Evolutionary conservation across 2,329 filamentous ascomycete species (phyloP).

Genomic region (Elsinoe ampelina): DNA sequence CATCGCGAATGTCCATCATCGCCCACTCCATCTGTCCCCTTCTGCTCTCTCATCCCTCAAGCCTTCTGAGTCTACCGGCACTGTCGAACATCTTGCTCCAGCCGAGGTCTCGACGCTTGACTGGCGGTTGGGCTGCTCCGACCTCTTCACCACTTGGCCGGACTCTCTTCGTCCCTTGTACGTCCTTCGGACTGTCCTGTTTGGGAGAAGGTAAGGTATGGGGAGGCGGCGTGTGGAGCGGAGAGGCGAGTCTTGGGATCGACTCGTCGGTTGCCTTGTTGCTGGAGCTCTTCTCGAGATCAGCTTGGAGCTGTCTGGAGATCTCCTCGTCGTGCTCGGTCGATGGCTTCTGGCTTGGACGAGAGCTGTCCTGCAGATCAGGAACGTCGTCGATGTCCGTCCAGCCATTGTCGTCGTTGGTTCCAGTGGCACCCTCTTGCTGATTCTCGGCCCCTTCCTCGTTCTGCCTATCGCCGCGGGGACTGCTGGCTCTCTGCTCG

Average conservation of each 20-base stretch:
- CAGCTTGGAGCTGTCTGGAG: background rate
- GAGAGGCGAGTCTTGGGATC: background rate
- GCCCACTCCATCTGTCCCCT: no score
- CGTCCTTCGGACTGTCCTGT: background rate
- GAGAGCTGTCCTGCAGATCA: background rate
- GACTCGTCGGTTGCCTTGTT: background rate
- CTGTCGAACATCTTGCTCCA: no score
- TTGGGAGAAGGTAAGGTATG: background rate
- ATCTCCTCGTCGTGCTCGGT: background rate
- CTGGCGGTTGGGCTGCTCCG: background rate
- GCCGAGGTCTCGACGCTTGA: background rate
- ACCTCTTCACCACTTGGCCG: background rate
- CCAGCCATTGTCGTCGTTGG: background rate
- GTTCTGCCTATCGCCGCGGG: no score
- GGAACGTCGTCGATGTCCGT: background rate
- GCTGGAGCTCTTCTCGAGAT: background rate
- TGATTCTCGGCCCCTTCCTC: background rate
- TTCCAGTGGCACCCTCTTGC: background rate
- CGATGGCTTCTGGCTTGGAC: background rate
- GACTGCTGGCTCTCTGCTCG: no score
- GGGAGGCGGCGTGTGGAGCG: background rate
- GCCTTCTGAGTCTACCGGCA: no score
- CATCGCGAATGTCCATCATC: no score
- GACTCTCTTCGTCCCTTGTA: background rate
- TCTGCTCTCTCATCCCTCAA: no score